phyloP scores from a whole-genome alignment of 2,329 filamentous ascomycete species.

The Claviceps africana region DNA sequence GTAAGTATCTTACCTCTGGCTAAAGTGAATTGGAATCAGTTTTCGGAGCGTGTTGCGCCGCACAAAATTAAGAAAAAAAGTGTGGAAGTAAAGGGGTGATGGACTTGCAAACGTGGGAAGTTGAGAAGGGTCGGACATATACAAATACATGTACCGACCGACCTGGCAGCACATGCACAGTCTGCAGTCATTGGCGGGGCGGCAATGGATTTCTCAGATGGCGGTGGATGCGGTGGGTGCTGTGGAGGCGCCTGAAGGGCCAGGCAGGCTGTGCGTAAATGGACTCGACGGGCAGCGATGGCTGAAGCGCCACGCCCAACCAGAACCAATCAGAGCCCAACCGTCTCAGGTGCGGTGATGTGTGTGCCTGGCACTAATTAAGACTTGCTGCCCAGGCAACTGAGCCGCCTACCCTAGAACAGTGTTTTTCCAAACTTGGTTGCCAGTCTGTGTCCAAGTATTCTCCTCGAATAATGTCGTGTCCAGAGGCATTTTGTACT shows the following conservation, averaged over 20 bases:
- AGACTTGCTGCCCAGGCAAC: background rate
- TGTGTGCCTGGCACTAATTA: background rate
- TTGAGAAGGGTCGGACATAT: background rate
- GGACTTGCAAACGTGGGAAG: background rate
- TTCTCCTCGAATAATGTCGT: background rate
- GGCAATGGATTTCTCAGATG: background rate
- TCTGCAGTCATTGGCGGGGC: background rate
- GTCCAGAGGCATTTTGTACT: background rate
- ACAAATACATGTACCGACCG: too few species aligned
- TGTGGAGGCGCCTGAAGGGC: background rate
- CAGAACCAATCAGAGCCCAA: conserved; percentile 5
- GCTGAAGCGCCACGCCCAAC: background rate
- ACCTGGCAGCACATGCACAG: background rate
- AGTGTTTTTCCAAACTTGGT: background rate
- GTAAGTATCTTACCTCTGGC: background rate
- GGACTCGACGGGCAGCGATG: background rate
- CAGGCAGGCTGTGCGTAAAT: background rate
- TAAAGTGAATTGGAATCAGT: too few species aligned
- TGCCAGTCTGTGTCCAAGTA: too few species aligned
- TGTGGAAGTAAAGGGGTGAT: background rate
- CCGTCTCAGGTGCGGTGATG: background rate
- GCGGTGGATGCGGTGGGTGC: background rate
- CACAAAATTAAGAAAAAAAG: background rate
- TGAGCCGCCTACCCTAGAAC: background rate
- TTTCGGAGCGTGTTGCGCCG: background rate